Conservation (phyloP, 1,284 basidiomycete species). For the Sanghuangporus sanghuang region DNA sequence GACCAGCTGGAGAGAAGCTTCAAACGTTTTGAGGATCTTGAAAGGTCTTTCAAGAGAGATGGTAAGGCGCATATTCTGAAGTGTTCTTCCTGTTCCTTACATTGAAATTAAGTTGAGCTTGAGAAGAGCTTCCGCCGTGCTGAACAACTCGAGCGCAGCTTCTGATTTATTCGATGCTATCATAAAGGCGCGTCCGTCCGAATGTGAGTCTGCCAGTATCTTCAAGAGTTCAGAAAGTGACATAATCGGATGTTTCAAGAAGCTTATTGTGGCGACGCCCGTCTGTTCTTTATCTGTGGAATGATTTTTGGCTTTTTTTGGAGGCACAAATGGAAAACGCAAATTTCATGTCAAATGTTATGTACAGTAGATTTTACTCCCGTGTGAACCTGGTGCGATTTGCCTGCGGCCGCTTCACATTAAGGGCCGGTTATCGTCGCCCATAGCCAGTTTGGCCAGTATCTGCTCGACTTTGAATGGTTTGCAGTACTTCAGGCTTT, state of each 20-base stretch:
- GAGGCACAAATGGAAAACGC: too few relatives aligned
- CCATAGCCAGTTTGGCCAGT: too few relatives aligned
- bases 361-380: too few relatives aligned
- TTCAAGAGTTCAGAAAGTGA: too few relatives aligned
- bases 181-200: too few relatives aligned
- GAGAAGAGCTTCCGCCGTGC: neutral
- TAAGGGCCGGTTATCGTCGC: neutral
- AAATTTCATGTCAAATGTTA: too few relatives aligned
- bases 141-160: neutral
- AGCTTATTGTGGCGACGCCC: too few relatives aligned
- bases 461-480: too few relatives aligned
- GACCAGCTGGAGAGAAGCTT: neutral
- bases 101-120: neutral
- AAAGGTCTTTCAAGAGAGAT: constrained; percentile 5
- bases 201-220: too few relatives aligned
- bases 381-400: neutral
- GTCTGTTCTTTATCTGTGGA: too few relatives aligned
- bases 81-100: neutral
- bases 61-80: neutral
- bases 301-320: too few relatives aligned
- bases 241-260: too few relatives aligned
- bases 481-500: neutral
- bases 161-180: neutral
- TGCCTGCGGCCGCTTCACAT: neutral
- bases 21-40: neutral